phyloP scores from a whole-genome alignment of 352 stramenopile species.

The Halophytophthora polymorphica region DNA sequence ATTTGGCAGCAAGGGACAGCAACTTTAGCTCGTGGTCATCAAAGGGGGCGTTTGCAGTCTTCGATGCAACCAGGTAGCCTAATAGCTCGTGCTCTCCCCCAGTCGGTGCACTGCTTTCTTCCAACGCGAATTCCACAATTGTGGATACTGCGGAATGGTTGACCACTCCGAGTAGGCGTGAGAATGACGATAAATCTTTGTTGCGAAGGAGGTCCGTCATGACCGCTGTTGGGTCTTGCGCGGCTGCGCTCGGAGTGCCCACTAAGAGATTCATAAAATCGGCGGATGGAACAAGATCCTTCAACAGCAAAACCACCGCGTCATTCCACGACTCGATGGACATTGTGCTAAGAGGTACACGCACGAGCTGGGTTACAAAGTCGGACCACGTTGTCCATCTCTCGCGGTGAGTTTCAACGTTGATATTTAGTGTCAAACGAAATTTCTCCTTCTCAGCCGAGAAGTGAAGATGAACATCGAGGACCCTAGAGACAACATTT shows the following conservation, averaged over 20 bases:
- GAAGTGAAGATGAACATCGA: too few species aligned
- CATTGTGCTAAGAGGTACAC: not conserved
- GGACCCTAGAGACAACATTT: not conserved
- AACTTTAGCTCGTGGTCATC: not conserved
- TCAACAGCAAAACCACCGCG: not conserved
- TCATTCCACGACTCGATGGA: not conserved
- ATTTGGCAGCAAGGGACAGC: not conserved
- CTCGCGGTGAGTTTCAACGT: not conserved
- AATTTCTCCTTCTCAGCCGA: too few species aligned
- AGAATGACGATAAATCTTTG: too few species aligned
- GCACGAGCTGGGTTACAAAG: not conserved
- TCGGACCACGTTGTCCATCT: not conserved
- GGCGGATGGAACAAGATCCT: not conserved
- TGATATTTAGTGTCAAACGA: too few species aligned
- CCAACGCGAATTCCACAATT: not conserved
- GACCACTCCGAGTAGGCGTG: not conserved
- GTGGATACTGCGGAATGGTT: not conserved
- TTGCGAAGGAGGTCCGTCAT: too few species aligned
- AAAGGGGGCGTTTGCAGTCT: not conserved
- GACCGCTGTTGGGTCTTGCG: too few species aligned
- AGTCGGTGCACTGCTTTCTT: not conserved
- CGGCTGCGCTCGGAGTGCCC: not conserved
- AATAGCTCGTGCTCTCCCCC: not conserved
- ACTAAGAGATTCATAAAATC: constrained; percentile 7
- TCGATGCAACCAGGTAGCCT: not conserved